Evolutionary conservation across 1,284 basidiomycete genomes (phyloP), one percentile per base, ranked within the genome.

Genomic region (Moniliella sp.): DNA sequence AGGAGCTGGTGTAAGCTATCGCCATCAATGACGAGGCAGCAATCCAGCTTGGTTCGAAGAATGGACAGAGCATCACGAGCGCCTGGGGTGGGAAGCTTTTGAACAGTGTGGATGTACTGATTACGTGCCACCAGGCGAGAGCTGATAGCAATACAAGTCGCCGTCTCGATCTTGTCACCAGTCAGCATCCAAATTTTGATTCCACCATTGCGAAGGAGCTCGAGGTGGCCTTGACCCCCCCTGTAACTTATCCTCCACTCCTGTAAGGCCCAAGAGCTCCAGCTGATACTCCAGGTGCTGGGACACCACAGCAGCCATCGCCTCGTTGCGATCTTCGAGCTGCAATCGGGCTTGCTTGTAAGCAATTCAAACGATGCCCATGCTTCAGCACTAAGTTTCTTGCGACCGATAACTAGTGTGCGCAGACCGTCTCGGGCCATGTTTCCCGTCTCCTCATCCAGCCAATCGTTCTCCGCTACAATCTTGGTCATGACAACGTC

Each of bases 151-250:
- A 99, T 97, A 62, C 86, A 93, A 18, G 86, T 79, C 4, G 91
- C 91, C 2, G 91, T 99, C 66, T 99, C 91, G 40, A 97, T 84
- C 66, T 97, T 97, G 64, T 97, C 91, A 0, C 91, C 91, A 0
- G 91, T 99, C 49, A 97, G 67, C 91, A 99, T 97, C 91, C 91
- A 99, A 35, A 99, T 93, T 67, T 83, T 93, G 63, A 99, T 76
- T 1, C 88, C 88, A 0, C 88, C 91, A 57, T 97, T 97, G 40
- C 86, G 68, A 43, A 99, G 62, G 30, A 94, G 59, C 64, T 97
- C 91, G 39, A 99, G 91, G 93, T 26, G 75, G 72, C 61, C 80
- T 86, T 47, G 97, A 88, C 25, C 88, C 86, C 37, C 94, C 88
- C 52, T 99, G 91, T 35, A 99, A 64, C 62, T 94, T 94, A 61